Percentiles rank a stretch among this genome's conserved stretches.
Evolutionary conservation across 495 filamentous ascomycete species (phyloP).

Genomic region (Jackrogersella multiformis): DNA sequence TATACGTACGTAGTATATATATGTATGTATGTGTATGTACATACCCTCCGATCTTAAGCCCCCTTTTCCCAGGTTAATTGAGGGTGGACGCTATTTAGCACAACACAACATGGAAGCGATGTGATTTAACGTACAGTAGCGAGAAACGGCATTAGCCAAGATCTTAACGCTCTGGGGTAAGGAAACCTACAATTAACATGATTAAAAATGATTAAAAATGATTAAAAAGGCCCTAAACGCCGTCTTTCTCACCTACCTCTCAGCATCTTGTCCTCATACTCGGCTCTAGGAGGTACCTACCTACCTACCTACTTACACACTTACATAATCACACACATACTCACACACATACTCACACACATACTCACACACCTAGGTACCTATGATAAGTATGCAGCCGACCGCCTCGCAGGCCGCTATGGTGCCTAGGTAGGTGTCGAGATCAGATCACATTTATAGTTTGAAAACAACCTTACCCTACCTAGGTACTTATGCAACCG

Average conservation of each 20-base stretch:
- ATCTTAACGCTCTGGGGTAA: background rate
- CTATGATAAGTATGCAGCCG: background rate
- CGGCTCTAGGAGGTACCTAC: too few species aligned
- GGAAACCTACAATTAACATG: too few species aligned
- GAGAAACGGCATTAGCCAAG: conserved; percentile 18
- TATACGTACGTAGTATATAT: background rate
- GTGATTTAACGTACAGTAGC: conserved; percentile 3
- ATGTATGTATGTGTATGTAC: conserved; percentile 2
- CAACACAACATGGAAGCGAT: conserved; percentile 8
- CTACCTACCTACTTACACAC: too few species aligned
- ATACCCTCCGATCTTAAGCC: background rate
- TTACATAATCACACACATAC: background rate
- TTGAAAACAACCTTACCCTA: background rate
- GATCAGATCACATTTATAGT: background rate
- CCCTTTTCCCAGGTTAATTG: background rate
- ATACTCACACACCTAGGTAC: background rate
- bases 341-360: too few species aligned
- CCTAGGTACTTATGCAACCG: background rate
- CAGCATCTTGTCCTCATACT: too few species aligned
- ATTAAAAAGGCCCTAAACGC: conserved; percentile 11
- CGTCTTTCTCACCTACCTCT: background rate
- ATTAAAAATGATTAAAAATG: background rate
- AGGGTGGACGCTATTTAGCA: conserved; percentile 1
- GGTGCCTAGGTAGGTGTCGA: too few species aligned
- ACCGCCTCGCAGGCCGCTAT: background rate